A percentile compares a stretch with the other conserved stretches of the same genome.
Evolutionary conservation across 306 rosid genomes (phyloP).

Genomic region (Nissolia schottii): DNA sequence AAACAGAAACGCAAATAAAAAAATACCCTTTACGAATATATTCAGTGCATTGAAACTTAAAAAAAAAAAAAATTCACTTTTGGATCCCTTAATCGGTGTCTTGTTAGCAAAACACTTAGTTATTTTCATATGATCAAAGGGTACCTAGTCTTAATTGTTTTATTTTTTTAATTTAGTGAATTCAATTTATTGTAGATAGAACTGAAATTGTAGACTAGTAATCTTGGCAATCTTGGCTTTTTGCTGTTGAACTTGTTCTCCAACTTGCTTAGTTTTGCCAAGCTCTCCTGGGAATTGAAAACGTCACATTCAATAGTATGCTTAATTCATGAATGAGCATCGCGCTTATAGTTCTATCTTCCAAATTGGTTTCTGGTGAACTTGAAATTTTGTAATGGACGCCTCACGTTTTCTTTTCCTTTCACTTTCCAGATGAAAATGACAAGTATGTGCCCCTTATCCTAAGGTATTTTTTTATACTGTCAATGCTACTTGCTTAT

Average conservation of each 20-base stretch:
- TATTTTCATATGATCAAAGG: background rate
- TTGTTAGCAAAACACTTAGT: too few relatives aligned
- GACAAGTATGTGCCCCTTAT: conserved; percentile 32
- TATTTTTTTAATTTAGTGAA: background rate
- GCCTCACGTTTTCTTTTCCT: conserved; percentile 15
- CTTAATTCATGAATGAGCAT: background rate
- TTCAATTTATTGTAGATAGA: background rate
- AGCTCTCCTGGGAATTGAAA: background rate
- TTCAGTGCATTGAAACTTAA: too few relatives aligned
- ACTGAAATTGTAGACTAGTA: background rate
- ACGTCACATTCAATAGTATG: background rate
- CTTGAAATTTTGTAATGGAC: background rate
- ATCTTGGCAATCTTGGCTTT: background rate
- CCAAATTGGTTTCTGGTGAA: background rate
- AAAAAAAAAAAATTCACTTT: too few relatives aligned
- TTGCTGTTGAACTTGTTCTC: background rate
- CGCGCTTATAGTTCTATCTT: background rate
- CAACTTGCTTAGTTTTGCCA: background rate
- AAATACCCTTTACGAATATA: too few relatives aligned
- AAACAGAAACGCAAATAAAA: too few relatives aligned
- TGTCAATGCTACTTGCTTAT: background rate
- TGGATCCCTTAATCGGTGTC: too few relatives aligned
- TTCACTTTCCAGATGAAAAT: conserved; percentile 46
- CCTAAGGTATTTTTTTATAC: conserved; percentile 36
- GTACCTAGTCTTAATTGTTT: background rate